Conservation (phyloP, 164 flowering plant species). For the Chimonanthus praecox region DNA sequence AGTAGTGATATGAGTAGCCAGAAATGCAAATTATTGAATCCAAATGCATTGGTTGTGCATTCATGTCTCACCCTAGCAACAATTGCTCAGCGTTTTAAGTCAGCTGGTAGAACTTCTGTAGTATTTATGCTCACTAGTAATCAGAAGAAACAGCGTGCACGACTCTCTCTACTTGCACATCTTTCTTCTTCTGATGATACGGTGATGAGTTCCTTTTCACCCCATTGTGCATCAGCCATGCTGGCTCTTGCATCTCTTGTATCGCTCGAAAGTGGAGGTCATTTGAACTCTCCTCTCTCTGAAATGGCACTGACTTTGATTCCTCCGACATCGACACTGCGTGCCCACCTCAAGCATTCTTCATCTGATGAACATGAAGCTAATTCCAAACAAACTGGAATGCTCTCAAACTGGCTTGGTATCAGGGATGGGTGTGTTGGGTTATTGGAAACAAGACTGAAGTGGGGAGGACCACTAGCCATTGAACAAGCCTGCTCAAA, state of each 20-base stretch:
- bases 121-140: constrained; percentile 69
- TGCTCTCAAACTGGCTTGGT: constrained; percentile 84
- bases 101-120: constrained; percentile 68
- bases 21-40: constrained; percentile 50
- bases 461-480: constrained; percentile 86
- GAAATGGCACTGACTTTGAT: constrained; percentile 79
- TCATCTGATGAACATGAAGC: constrained; percentile 29
- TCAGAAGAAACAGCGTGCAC: constrained; percentile 66
- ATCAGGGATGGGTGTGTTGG: constrained; percentile 88
- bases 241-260: constrained; percentile 83
- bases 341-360: constrained; percentile 48
- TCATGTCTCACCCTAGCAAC: constrained; percentile 74
- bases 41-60: constrained; percentile 44
- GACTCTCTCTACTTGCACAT: constrained; percentile 67
- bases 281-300: constrained; percentile 47
- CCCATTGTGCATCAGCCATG: constrained; percentile 79
- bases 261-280: constrained; percentile 61
- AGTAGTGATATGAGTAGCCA: constrained; percentile 36
- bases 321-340: constrained; percentile 72
- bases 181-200: constrained; percentile 59
- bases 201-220: constrained; percentile 36
- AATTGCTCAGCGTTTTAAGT: constrained; percentile 71
- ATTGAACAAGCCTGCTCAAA: constrained; percentile 82
- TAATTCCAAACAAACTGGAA: constrained; percentile 18
- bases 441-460: constrained; percentile 65